Evolutionary conservation across 352 stramenopile species (phyloP).

Genomic region (Lagenidium sp.): DNA sequence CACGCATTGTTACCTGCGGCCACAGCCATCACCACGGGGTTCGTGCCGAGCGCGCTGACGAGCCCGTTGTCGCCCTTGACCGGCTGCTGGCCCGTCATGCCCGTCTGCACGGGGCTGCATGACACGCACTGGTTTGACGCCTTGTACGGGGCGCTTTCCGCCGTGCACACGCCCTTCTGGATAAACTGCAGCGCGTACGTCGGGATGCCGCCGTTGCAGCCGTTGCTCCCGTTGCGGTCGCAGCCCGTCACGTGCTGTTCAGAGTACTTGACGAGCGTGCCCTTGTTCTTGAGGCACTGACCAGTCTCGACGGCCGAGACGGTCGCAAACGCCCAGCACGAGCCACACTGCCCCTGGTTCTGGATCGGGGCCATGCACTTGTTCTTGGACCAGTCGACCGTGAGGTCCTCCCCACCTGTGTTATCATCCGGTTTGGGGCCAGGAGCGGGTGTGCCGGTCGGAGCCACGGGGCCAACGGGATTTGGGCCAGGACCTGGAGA

Average conservation of each 20-base stretch:
- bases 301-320: constrained; percentile 17
- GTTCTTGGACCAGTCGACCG: not conserved
- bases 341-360: constrained; percentile 31
- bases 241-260: constrained; percentile 13
- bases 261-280: constrained; percentile 9
- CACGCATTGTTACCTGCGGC: constrained; percentile 89
- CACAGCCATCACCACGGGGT: constrained; percentile 91
- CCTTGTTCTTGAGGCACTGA: constrained; percentile 14
- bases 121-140: constrained; percentile 7
- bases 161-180: too few relatives aligned
- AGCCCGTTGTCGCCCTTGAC: constrained; percentile 72
- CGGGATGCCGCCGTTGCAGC: constrained; percentile 9
- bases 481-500: not conserved
- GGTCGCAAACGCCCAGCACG: constrained; percentile 35
- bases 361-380: constrained; percentile 4
- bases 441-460: not conserved
- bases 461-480: not conserved
- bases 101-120: constrained; percentile 13
- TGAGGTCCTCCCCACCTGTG: not conserved
- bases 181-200: too few relatives aligned
- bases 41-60: constrained; percentile 76
- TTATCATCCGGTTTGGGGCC: not conserved
- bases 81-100: constrained; percentile 20
- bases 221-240: constrained; percentile 7
- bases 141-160: constrained; percentile 50